phyloP scores from a whole-genome alignment of 148 eudicot genomes.

The Camellia lanceoleosa region DNA sequence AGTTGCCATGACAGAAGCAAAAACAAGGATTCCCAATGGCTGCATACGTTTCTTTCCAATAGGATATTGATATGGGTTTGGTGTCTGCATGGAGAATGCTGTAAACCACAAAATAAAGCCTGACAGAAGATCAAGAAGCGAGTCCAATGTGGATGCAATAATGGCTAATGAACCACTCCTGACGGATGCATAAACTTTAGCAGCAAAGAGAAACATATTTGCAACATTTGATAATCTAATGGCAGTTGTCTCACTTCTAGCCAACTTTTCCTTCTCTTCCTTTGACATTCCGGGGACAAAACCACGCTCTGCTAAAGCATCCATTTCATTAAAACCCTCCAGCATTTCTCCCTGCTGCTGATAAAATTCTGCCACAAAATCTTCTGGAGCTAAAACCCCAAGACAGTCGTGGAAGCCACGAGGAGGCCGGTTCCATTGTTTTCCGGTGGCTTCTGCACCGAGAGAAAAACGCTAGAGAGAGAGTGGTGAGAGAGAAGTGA shows the following conservation, averaged over 20 bases:
- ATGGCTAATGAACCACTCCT: slow-evolving; percentile 81
- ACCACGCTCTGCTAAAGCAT: slow-evolving; percentile 79
- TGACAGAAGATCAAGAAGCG: slow-evolving; percentile 78
- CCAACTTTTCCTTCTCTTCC: slow-evolving; percentile 73
- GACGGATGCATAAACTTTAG: slow-evolving; percentile 76
- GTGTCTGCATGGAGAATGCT: slow-evolving; percentile 80
- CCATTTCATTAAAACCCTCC: slow-evolving; percentile 89
- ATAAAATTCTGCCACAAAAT: slow-evolving; percentile 75
- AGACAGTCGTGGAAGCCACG: too few relatives aligned
- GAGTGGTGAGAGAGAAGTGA: too few relatives aligned
- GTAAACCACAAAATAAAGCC: slow-evolving; percentile 91
- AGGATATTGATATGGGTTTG: slow-evolving; percentile 79
- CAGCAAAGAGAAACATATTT: slow-evolving; percentile 73
- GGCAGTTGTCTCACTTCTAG: slow-evolving; percentile 74
- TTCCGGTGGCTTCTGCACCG: too few relatives aligned
- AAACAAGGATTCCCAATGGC: slow-evolving; percentile 90
- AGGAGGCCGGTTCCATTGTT: too few relatives aligned
- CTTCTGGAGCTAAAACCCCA: slow-evolving; percentile 91
- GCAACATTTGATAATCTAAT: slow-evolving; percentile 75
- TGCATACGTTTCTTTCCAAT: slow-evolving; percentile 94
- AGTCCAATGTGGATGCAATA: slow-evolving; percentile 83
- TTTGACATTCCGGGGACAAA: slow-evolving; percentile 71
- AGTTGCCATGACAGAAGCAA: slow-evolving; percentile 98
- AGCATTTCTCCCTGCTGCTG: slow-evolving; percentile 80
- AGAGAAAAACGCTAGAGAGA: too few relatives aligned